These are phyloP conservation scores for Boletellus deceptivus DNA, from an alignment of 1,284 basidiomycete genomes.

Conservation along the genomic window DNA sequence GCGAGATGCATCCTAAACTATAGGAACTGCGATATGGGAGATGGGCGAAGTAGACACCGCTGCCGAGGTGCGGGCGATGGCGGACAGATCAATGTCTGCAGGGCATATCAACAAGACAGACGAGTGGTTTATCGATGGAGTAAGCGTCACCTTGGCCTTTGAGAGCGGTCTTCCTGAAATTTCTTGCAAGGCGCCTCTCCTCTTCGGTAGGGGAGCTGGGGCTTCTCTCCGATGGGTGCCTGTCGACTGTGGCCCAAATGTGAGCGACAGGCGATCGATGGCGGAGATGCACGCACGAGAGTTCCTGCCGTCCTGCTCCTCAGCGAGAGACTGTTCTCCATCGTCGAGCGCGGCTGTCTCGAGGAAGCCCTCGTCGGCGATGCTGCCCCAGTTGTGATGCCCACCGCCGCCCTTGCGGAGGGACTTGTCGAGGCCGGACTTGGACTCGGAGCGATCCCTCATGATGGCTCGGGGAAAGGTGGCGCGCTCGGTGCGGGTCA, in stretches of 20 bases:
- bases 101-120: slow-evolving; percentile 6
- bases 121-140: not conserved
- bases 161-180: slow-evolving; percentile 67
- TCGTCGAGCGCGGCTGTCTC: slow-evolving; percentile 55
- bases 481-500: slow-evolving; percentile 79
- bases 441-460: slow-evolving; percentile 78
- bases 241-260: slow-evolving; percentile 4
- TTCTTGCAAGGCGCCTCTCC: slow-evolving; percentile 60
- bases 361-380: slow-evolving; percentile 60
- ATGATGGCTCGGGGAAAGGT: slow-evolving; percentile 70
- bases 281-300: slow-evolving; percentile 19
- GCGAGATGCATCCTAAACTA: slow-evolving; percentile 32
- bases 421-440: slow-evolving; percentile 70
- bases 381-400: slow-evolving; percentile 79
- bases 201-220: slow-evolving; percentile 55
- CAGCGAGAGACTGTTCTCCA: slow-evolving; percentile 45
- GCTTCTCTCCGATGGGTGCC: slow-evolving; percentile 26
- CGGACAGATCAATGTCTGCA: slow-evolving; percentile 63
- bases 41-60: slow-evolving; percentile 69
- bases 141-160: slow-evolving; percentile 52
- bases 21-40: slow-evolving; percentile 34
- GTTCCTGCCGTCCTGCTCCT: slow-evolving; percentile 29
- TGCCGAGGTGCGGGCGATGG: slow-evolving; percentile 79
- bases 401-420: slow-evolving; percentile 80
- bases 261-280: slow-evolving; percentile 16